Evolutionary conservation across 2,329 filamentous ascomycete genomes (phyloP), one percentile per base, ranked within the genome.

Genomic region (Amauroascus niger): DNA sequence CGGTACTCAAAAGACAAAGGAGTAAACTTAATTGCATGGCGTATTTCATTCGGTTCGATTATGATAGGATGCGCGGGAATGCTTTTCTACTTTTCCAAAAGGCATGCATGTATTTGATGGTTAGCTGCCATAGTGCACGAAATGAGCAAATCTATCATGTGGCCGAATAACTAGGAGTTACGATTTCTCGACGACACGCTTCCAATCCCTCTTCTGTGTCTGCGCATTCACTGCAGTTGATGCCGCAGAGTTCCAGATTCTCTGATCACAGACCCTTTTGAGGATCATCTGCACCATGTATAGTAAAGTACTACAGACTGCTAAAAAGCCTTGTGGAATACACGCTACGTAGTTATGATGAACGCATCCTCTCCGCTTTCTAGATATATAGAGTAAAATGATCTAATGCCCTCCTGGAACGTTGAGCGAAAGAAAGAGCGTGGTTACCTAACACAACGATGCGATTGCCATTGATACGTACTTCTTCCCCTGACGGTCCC

Each of bases 1-100:
- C 80, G 93, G 93, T 95, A 97, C 93, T 74, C 93, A 98, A 82
- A 98, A 98, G 88, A 88, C 83, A 74, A 98, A 98, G 88, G 94
- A 98, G 66, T 91, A 89, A 79, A 76, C 74, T 77, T 74, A 70
- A 61, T 66, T 61, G 65, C 68, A 76, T 77, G 76, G 47, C 62
- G 63, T 64, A 79, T 79, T 50, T 56, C 49, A 53, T 57, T 55
- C 55, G 52, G 52, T 54, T 47, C 52, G 39, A 53, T 57, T 52
- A 57, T 57, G 55, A 57, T 54, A 54, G 52, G 49, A 40, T 56
- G 49, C 44, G 43, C 18, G 45, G 49, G 47, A 49, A 53, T 56
- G 35, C 53, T 53, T 48, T 33, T 51, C 30, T 39, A 16, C 49
- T 53, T 47, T 40, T 33, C 47, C 33, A 35, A 48, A 49, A 41